phyloP scores from a whole-genome alignment of 164 flowering plant genomes.

The Magnolia changhungtana region DNA sequence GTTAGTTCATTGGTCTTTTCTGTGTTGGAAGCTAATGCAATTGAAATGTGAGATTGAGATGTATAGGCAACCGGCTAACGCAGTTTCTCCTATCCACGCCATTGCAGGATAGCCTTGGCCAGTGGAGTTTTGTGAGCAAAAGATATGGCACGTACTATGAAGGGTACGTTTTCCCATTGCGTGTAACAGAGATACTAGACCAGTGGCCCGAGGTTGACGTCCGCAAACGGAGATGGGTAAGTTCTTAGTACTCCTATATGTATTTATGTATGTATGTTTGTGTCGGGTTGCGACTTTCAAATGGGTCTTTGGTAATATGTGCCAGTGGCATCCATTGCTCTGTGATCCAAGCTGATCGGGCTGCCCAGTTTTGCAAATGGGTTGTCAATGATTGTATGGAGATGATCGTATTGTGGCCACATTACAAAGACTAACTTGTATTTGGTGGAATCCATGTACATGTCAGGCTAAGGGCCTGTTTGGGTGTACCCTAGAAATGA shows the following conservation, averaged over 20 bases:
- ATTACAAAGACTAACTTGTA: too few species aligned
- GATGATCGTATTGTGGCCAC: too few species aligned
- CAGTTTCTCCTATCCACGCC: background rate
- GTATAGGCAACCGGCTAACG: background rate
- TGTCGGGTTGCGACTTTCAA: background rate
- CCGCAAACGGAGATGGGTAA: constrained; percentile 66
- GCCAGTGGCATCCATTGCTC: background rate
- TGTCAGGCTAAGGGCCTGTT: background rate
- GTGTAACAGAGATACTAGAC: constrained; percentile 62
- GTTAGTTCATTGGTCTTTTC: constrained; percentile 14
- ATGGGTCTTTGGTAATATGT: background rate
- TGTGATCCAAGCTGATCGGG: background rate
- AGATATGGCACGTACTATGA: constrained; percentile 50
- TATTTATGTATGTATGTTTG: background rate
- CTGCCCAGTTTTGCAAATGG: background rate
- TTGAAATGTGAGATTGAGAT: background rate
- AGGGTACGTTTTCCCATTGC: constrained; percentile 75
- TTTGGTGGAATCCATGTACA: background rate
- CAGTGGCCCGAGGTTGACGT: constrained; percentile 64
- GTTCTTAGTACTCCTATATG: constrained; percentile 6
- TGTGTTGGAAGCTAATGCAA: background rate
- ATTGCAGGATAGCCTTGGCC: constrained; percentile 50
- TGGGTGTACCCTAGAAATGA: background rate
- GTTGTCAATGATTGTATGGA: background rate
- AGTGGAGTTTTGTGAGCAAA: constrained; percentile 71